A percentile compares a stretch with the other conserved stretches of the same genome.
These are phyloP conservation scores for Centella asiatica DNA, from an alignment of 129 eudicot species.

Conservation along the genomic window DNA sequence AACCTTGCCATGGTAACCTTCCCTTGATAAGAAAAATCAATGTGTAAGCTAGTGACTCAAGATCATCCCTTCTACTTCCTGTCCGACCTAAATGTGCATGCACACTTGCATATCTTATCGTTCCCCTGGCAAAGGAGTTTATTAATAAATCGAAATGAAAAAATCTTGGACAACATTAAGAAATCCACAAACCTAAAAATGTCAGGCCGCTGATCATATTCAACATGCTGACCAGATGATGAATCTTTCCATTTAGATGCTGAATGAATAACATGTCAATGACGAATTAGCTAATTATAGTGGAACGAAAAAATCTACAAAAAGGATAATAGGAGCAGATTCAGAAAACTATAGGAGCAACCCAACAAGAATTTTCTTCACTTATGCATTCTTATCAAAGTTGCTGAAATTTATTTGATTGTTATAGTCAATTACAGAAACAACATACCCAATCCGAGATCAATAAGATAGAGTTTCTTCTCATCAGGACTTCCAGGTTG, in stretches of 20 bases:
- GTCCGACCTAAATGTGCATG: slow-evolving; percentile 99
- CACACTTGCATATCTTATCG: slow-evolving; percentile 97
- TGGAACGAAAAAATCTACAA: slow-evolving; percentile 4
- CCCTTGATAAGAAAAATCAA: slow-evolving; percentile 87
- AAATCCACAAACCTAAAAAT: slow-evolving; percentile 71
- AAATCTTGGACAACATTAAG: not conserved
- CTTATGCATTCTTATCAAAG: not conserved
- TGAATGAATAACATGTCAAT: slow-evolving; percentile 27
- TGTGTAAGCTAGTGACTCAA: slow-evolving; percentile 97
- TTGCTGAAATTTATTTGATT: too few species aligned
- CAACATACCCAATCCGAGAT: slow-evolving; percentile 90
- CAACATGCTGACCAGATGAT: slow-evolving; percentile 90
- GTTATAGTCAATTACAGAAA: not conserved
- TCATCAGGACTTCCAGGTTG: slow-evolving; percentile 88
- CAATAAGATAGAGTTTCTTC: slow-evolving; percentile 91
- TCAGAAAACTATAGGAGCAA: not conserved
- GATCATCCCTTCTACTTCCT: slow-evolving; percentile 98
- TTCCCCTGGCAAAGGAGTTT: slow-evolving; percentile 55
- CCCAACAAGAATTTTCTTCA: not conserved
- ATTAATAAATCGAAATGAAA: not conserved
- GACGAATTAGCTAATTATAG: not conserved
- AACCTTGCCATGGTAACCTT: slow-evolving; percentile 99
- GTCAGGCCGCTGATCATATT: slow-evolving; percentile 97
- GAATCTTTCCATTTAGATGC: slow-evolving; percentile 97
- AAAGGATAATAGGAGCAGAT: not conserved